Base-by-base conservation (phyloP, 192 early-diverging fungal species). In the Backusella australiensis region DNA sequence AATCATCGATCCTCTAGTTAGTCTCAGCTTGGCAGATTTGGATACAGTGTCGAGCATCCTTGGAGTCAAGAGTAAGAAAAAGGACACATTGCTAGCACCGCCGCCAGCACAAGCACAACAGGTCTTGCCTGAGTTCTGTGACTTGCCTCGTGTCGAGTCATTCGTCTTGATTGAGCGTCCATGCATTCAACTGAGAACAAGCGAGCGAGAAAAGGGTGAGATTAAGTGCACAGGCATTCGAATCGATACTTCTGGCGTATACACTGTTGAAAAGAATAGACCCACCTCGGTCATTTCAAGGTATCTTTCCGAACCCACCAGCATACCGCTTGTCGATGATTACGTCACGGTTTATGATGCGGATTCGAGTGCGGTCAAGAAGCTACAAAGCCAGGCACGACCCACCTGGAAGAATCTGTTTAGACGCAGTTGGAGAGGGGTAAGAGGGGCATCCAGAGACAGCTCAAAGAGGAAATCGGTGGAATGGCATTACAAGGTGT, bases 401-500 rank as follows among this genome's bases (percentile, higher is more conserved):
- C 42, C 70, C n/a, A 44, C 70, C 0, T 71, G 70, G 70, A 71
- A 21, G 15, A 71, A 71, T 34, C 17, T 71, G 4, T 71, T 71
- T 23, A 32, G 70, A 34, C n/a, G 70, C n/a, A 46, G 70, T 49
- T 49, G 39, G 39, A 71, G 39, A 49, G 15, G 39, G 1, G 46
- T 49, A n/a, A 49, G 49, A n/a, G 21, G 23, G 2, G 11, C 32
- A 9, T 12, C 39, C 15, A 23, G 29, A 6, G 42, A 49, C 14
- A 46, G 26, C 12, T 17, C 26, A 32, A 15, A 8, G 11, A 71
- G 46, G 6, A 71, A 49, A 14, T 41, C 17, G 0, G 42, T 71
- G 12, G 70, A 71, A 32, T 71, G 70, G 70, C 39, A 71, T 49
- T 71, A 71, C 46, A 44, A 71, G 32, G 39, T 44, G 6, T 49